Conservation (phyloP, 2,329 filamentous ascomycete species). For the Stachybotrys elegans region DNA sequence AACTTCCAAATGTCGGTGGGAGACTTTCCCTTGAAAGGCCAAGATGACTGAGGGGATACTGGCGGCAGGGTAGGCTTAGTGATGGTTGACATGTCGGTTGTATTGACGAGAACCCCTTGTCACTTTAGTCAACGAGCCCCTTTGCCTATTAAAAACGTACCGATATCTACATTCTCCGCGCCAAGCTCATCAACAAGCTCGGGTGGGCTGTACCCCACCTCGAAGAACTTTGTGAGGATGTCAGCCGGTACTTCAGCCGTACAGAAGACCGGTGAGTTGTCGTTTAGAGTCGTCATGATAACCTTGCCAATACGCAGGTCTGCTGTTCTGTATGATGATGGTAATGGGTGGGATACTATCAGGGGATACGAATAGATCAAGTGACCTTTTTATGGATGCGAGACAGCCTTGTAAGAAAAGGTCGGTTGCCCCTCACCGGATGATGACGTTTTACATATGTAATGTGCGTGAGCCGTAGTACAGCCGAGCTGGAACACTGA, state of each 20-base stretch:
- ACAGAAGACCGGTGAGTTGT: slow-evolving; percentile 3
- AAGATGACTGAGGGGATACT: not conserved
- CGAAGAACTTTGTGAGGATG: slow-evolving; percentile 1
- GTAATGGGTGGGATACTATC: not conserved
- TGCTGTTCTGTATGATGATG: too few relatives aligned
- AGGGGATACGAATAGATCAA: too few relatives aligned
- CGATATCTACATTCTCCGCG: slow-evolving; percentile 1
- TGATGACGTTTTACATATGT: not conserved
- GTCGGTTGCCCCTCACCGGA: not conserved
- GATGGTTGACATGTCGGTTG: not conserved
- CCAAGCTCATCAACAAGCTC: slow-evolving; percentile 2
- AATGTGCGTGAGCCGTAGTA: not conserved
- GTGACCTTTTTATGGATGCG: too few relatives aligned
- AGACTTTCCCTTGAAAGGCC: slow-evolving; percentile 1
- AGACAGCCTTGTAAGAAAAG: not conserved
- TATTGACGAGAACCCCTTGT: not conserved
- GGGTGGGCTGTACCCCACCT: not conserved
- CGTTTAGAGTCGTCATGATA: not conserved
- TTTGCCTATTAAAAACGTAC: not conserved
- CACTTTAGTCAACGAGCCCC: not conserved
- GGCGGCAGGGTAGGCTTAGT: slow-evolving; percentile 1
- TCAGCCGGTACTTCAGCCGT: slow-evolving; percentile 1
- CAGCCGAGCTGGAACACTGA: not conserved
- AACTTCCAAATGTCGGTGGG: not conserved
- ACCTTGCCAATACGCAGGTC: too few relatives aligned